These are phyloP conservation scores for Durotheca rogersii DNA, from an alignment of 495 filamentous ascomycete species.

Conservation along the genomic window DNA sequence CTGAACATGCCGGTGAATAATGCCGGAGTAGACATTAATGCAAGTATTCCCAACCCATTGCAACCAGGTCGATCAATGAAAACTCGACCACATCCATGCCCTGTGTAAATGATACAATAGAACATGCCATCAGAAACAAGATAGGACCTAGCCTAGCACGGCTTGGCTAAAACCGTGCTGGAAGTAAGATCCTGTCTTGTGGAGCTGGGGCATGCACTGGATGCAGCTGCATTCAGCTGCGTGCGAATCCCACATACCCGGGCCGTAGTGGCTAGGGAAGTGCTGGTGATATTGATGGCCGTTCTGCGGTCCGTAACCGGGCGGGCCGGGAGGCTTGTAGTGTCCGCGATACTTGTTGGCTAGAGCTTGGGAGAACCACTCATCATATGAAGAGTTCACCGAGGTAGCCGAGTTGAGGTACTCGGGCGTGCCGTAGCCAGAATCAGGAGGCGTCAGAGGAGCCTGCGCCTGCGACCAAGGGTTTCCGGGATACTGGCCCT, in stretches of 20 bases:
- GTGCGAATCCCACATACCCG: constrained; percentile 59
- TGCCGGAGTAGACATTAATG: constrained; percentile 36
- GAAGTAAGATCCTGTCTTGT: constrained; percentile 62
- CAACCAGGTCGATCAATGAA: background rate
- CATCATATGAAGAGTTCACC: constrained; percentile 46
- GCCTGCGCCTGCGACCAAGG: constrained; percentile 40
- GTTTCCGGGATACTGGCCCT: constrained; percentile 34
- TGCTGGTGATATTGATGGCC: constrained; percentile 34
- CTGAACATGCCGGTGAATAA: constrained; percentile 36
- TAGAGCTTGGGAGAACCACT: constrained; percentile 48
- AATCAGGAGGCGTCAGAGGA: constrained; percentile 52
- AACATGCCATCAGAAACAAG: constrained; percentile 10
- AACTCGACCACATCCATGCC: background rate
- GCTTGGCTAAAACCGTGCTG: constrained; percentile 64
- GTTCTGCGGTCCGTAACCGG: constrained; percentile 34
- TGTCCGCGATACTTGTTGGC: constrained; percentile 46
- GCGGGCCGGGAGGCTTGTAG: constrained; percentile 44
- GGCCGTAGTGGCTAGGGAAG: constrained; percentile 57
- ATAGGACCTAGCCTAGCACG: constrained; percentile 54
- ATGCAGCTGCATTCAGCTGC: constrained; percentile 68
- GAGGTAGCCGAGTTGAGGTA: constrained; percentile 49
- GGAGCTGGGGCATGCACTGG: constrained; percentile 55
- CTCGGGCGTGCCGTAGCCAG: constrained; percentile 54
- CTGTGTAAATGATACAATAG: constrained; percentile 15
- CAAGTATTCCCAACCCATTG: constrained; percentile 24